phyloP scores from a whole-genome alignment of 148 eudicot genomes.

The Fagopyrum homotropicum region DNA sequence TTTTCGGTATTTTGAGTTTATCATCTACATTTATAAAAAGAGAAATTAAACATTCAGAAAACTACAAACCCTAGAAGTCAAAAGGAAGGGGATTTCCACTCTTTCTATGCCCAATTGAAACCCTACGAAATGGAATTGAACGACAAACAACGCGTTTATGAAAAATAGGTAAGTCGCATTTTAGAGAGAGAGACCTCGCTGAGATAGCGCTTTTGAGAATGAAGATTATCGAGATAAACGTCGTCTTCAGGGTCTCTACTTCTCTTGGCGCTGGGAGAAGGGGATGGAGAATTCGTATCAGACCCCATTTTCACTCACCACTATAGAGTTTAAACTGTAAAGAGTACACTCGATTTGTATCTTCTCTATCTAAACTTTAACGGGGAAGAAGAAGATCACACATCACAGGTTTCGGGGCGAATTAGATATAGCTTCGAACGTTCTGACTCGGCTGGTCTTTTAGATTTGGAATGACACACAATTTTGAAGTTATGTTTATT shows the following conservation, averaged over 20 bases:
- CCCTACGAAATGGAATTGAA: neutral
- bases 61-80: constrained; percentile 4
- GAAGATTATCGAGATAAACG: constrained; percentile 84
- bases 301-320: constrained; percentile 37
- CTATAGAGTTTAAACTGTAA: too few relatives aligned
- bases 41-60: neutral
- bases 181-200: constrained; percentile 50
- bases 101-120: neutral
- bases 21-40: neutral
- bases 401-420: neutral
- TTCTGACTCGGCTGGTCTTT: too few relatives aligned
- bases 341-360: neutral
- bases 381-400: neutral
- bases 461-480: too few relatives aligned
- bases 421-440: too few relatives aligned
- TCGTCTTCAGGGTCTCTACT: constrained; percentile 94
- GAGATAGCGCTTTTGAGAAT: constrained; percentile 92
- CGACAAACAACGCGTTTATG: neutral
- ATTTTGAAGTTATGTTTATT: too few relatives aligned
- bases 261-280: constrained; percentile 61
- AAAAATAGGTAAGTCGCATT: neutral
- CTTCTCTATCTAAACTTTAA: neutral
- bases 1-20: neutral
- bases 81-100: neutral
- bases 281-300: constrained; percentile 42